A percentile compares a stretch with the other conserved stretches of the same genome.
Evolutionary conservation across 768 basidiomycete species (phyloP).

Genomic region (Tephrocybe sp.): DNA sequence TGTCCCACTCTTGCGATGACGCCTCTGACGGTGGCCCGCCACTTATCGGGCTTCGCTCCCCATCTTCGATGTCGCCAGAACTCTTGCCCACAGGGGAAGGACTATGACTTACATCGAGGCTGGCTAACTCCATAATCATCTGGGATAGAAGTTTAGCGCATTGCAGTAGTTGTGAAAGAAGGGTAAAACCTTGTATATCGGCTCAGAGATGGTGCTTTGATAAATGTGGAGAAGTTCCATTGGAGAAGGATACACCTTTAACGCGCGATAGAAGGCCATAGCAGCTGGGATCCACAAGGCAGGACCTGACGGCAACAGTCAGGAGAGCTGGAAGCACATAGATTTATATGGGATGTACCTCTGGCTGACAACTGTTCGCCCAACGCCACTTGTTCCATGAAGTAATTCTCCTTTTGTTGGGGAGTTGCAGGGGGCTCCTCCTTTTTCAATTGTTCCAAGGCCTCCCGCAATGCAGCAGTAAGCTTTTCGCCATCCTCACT

Average conservation of each 20-base stretch:
- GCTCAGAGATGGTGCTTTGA: slow-evolving; percentile 82
- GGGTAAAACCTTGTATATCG: slow-evolving; percentile 68
- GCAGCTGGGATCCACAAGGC: slow-evolving; percentile 78
- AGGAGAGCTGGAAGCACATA: background rate
- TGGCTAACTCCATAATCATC: slow-evolving; percentile 82
- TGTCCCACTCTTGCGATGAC: slow-evolving; percentile 91
- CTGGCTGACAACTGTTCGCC: slow-evolving; percentile 80
- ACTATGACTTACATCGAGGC: slow-evolving; percentile 80
- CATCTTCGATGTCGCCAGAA: slow-evolving; percentile 33
- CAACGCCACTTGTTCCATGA: slow-evolving; percentile 84
- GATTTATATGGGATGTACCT: slow-evolving; percentile 48
- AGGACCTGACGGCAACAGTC: slow-evolving; percentile 52
- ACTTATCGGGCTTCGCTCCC: slow-evolving; percentile 57
- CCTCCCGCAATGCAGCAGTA: slow-evolving; percentile 58
- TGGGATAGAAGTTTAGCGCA: slow-evolving; percentile 19
- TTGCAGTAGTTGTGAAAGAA: background rate
- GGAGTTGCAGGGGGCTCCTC: slow-evolving; percentile 69
- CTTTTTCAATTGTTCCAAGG: slow-evolving; percentile 60
- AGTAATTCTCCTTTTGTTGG: slow-evolving; percentile 83
- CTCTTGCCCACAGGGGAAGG: slow-evolving; percentile 25
- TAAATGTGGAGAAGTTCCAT: slow-evolving; percentile 95
- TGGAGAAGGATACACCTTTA: slow-evolving; percentile 92
- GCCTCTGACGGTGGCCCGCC: slow-evolving; percentile 78
- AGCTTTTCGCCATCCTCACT: slow-evolving; percentile 25
- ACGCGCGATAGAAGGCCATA: slow-evolving; percentile 87